Evolutionary conservation across 768 basidiomycete species (phyloP).

Genomic region (Dendrothele bispora): DNA sequence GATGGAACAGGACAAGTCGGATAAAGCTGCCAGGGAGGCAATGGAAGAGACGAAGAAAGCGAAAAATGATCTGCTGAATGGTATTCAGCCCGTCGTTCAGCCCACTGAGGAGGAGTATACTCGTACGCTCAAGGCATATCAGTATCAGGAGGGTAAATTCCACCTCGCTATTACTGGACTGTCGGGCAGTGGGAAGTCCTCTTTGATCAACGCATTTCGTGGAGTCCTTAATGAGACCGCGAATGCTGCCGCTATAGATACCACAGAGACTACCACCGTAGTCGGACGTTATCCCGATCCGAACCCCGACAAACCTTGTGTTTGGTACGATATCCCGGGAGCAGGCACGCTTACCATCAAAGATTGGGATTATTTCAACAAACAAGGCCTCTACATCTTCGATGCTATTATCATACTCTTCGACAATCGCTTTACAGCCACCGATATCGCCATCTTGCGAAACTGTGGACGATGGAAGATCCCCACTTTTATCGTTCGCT

Average conservation of each 20-base stretch:
- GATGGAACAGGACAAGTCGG: constrained; percentile 2
- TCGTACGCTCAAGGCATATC: not conserved
- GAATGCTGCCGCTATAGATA: constrained; percentile 25
- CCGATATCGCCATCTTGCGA: constrained; percentile 30
- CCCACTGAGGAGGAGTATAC: constrained; percentile 22
- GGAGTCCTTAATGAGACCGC: constrained; percentile 21
- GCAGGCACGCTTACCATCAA: constrained; percentile 30
- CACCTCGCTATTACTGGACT: constrained; percentile 33
- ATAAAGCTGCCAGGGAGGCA: not conserved
- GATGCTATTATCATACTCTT: constrained; percentile 33
- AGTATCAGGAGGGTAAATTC: constrained; percentile 22
- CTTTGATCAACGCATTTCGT: constrained; percentile 35
- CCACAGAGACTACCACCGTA: constrained; percentile 28
- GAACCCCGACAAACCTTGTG: constrained; percentile 15
- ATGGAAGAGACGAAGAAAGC: constrained; percentile 8
- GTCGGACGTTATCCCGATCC: constrained; percentile 25
- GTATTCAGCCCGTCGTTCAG: constrained; percentile 28
- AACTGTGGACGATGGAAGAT: constrained; percentile 30
- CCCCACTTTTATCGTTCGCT: constrained; percentile 33
- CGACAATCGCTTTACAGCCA: constrained; percentile 31
- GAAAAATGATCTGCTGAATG: constrained; percentile 13
- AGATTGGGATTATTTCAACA: constrained; percentile 36
- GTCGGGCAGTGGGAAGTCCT: constrained; percentile 36
- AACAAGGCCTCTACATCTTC: constrained; percentile 34
- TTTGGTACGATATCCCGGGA: constrained; percentile 37